Evolutionary conservation across 176 grass and related monocot genomes (phyloP).

Genomic region (Carex pumila): DNA sequence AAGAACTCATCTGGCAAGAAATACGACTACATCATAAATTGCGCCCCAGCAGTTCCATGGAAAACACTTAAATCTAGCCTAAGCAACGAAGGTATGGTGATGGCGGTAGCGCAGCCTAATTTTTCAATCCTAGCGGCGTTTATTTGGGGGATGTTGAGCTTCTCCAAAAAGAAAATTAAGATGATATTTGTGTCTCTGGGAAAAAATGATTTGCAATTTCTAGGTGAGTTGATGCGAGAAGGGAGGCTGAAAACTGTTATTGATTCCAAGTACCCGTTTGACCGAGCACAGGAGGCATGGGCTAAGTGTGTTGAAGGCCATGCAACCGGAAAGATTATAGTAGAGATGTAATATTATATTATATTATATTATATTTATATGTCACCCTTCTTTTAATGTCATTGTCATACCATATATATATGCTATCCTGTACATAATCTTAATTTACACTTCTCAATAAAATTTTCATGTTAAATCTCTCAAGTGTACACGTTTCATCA

Average conservation of each 20-base stretch:
- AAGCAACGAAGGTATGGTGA: neutral
- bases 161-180: neutral
- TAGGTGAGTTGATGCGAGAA: slow-evolving; percentile 7
- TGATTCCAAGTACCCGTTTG: slow-evolving; percentile 9
- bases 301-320: slow-evolving; percentile 54
- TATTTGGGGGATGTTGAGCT: neutral
- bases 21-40: slow-evolving; percentile 15
- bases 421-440: neutral
- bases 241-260: slow-evolving; percentile 16
- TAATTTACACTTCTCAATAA: neutral
- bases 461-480: too few species aligned
- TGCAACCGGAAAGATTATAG: slow-evolving; percentile 69
- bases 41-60: neutral
- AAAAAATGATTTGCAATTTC: slow-evolving; percentile 10
- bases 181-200: neutral
- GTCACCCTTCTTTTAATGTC: too few species aligned
- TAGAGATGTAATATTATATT: slow-evolving; percentile 35
- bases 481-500: too few species aligned
- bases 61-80: neutral
- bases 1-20: slow-evolving; percentile 5
- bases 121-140: neutral
- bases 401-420: neutral
- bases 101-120: neutral
- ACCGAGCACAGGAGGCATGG: slow-evolving; percentile 51
- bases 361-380: too few species aligned